A percentile compares a stretch with the other conserved stretches of the same genome.
Evolutionary conservation across 2,329 filamentous ascomycete genomes (phyloP).

Genomic region (Curvularia sp.): DNA sequence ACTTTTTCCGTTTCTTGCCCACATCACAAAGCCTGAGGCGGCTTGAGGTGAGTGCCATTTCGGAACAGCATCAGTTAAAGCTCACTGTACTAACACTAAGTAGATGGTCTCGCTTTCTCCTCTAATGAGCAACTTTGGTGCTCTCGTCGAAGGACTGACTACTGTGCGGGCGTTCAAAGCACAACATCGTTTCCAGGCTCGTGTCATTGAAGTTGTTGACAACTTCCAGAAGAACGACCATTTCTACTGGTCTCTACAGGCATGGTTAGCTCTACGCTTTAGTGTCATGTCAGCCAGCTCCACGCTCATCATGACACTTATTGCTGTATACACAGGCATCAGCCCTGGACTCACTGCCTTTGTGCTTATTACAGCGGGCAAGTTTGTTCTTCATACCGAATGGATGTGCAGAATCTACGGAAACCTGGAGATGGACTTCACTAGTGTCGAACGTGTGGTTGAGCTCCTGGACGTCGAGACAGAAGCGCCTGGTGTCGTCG

Average conservation of each 20-base stretch:
- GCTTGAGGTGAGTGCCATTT: slow-evolving; percentile 64
- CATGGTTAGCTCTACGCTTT: slow-evolving; percentile 84
- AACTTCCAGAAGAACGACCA: slow-evolving; percentile 95
- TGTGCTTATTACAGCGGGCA: slow-evolving; percentile 74
- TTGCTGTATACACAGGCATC: slow-evolving; percentile 77
- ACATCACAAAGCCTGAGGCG: slow-evolving; percentile 83
- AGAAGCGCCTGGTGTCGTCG: slow-evolving; percentile 70
- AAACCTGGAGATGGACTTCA: slow-evolving; percentile 88
- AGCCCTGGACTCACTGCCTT: slow-evolving; percentile 84
- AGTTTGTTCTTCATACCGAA: slow-evolving; percentile 73
- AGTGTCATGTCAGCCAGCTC: slow-evolving; percentile 74
- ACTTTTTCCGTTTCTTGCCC: slow-evolving; percentile 80
- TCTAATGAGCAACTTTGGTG: slow-evolving; percentile 90
- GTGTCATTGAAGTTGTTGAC: slow-evolving; percentile 82
- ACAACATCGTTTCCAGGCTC: slow-evolving; percentile 78
- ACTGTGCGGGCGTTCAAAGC: slow-evolving; percentile 86
- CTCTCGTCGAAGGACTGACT: slow-evolving; percentile 81
- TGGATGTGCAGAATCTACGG: slow-evolving; percentile 80
- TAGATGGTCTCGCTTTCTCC: slow-evolving; percentile 85
- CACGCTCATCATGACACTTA: slow-evolving; percentile 74
- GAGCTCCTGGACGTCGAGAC: slow-evolving; percentile 81
- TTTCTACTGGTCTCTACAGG: slow-evolving; percentile 88
- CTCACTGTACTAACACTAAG: slow-evolving; percentile 12
- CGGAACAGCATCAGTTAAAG: not conserved
- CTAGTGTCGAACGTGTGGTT: slow-evolving; percentile 85